Evolutionary conservation across 257 asterid species (phyloP), one percentile per base, ranked within the genome.

Genomic region (Penstemon davidsonii): DNA sequence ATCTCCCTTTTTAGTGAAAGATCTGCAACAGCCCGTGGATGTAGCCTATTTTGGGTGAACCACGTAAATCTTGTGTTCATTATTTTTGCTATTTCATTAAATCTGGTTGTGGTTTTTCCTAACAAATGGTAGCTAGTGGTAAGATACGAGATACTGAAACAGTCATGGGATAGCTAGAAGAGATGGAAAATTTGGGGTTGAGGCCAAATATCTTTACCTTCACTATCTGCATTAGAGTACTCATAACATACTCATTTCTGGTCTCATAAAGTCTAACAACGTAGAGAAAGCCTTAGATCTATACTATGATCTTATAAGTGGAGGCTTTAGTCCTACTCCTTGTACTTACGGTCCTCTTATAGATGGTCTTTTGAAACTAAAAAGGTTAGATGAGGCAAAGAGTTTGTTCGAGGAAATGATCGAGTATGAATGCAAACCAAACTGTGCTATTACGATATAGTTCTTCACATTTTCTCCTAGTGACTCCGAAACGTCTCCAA

Each of bases 341-440:
- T 86, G 90, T 78, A 90, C 98, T 18, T 93, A 93, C 75, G 98
- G 97, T 75, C 97, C 98, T 49, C 94, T 93, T 51, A 77, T 93
- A 49, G 94, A 88, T 69, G 98, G 97, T 47, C 92, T 88, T 60
- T 69, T 86, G 80, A 93, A 90, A 80, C 80, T 76, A 71, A 77
- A 70, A 67, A 84, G 80, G 44, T 64, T 90, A 53, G 97, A 84
- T 10, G 87, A 80, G 69, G 95, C 97, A 8, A 88, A 75, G 81
- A 75, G 71, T 43, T 69, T 90, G 71, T 88, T 93, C n/a, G 89
- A 86, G 59, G 98, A 90, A 77, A 90, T 93, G 98, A 61, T 54
- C 5, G 84, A 78, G 18, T 88, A 85, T 67, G 92, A n/a, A 87
- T 90, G 97, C 86, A 81, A 78, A 66, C 98, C 97, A 68, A 88